Evolutionary conservation across 176 grass and related monocot species (phyloP), one percentile per base, ranked within the genome.

Genomic region (Eremochloa ophiuroides): DNA sequence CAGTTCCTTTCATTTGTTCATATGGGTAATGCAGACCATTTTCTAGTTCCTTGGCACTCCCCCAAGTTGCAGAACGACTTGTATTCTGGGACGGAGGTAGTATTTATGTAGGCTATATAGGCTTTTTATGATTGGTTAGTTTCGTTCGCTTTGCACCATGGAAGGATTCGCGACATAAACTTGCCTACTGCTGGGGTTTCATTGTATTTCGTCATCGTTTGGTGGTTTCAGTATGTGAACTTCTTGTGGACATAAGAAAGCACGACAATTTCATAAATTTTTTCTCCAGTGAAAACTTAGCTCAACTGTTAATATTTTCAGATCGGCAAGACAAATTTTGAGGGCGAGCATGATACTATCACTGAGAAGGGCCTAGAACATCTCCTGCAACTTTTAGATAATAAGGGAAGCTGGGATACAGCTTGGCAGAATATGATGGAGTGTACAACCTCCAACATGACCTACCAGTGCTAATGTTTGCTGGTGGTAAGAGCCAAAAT

Each of bases 261-360:
- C 61, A 62, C 29, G 0, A 16, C 12, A n/a, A 39, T n/a, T 17
- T 42, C 16, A 9, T 41, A n/a, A n/a, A n/a, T 11, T 3, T 70
- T 41, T 29, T 16, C 75, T 80, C n/a, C n/a, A n/a, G 14, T 50
- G 71, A 64, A 34, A 41, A 41, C 22, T 70, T 41, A 33, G 34
- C 58, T 85, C 26, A 71, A 28, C 15, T 76, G n/a, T 13, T 70
- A 75, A 9, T 37, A 75, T 80, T 74, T 5, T 33, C 27, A 22
- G 70, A 81, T 59, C 27, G 33, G 8, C 48, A 88, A 71, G 73
- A 66, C 83, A 82, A 83, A 15, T 69, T 88, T 85, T 81, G 80
- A 82, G 64, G 76, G 51, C 4, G 86, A 91, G n/a, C 73, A 81
- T 76, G 71, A 91, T 58, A 73, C 89, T 84, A n/a, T n/a, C n/a